Conservation (phyloP, 805 yeast genomes). For the Wickerhamomyces strasburgensis region DNA sequence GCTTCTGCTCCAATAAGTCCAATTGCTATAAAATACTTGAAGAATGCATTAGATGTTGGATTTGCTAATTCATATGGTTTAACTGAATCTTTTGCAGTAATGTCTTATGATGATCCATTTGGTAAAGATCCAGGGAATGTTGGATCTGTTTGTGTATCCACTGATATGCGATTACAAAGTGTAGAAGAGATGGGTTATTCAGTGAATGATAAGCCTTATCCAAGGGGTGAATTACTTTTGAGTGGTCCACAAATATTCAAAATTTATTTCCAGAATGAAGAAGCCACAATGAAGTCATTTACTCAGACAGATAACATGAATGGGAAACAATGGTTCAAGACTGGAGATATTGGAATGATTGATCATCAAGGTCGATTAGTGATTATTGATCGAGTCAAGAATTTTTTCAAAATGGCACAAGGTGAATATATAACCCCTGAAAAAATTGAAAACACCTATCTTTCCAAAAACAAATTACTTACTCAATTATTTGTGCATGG, state of each 20-base stretch:
- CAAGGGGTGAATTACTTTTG: conserved; percentile 51
- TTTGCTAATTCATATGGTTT: conserved; percentile 54
- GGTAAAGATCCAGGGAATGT: conserved; percentile 36
- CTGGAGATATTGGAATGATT: conserved; percentile 50
- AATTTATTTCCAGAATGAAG: conserved; percentile 44
- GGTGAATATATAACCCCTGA: conserved; percentile 64
- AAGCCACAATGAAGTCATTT: conserved; percentile 42
- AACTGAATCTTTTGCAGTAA: conserved; percentile 61
- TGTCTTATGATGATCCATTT: conserved; percentile 33
- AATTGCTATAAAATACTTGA: conserved; percentile 48
- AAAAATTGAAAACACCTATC: conserved; percentile 52
- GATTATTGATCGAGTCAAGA: conserved; percentile 61
- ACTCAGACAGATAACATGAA: conserved; percentile 35
- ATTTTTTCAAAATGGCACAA: conserved; percentile 56
- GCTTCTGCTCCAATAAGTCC: conserved; percentile 63
- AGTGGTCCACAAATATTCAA: conserved; percentile 53
- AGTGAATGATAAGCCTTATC: conserved; percentile 27
- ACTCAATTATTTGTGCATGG: conserved; percentile 61
- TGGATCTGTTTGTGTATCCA: conserved; percentile 46
- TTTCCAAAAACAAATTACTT: conserved; percentile 43
- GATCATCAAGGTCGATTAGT: conserved; percentile 32
- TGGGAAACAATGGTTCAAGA: conserved; percentile 51
- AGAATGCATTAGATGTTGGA: conserved; percentile 41
- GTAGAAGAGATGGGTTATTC: conserved; percentile 44
- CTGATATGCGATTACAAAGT: conserved; percentile 51